phyloP scores from a whole-genome alignment of 176 grass and related monocot species.

The Alloteropsis semialata region DNA sequence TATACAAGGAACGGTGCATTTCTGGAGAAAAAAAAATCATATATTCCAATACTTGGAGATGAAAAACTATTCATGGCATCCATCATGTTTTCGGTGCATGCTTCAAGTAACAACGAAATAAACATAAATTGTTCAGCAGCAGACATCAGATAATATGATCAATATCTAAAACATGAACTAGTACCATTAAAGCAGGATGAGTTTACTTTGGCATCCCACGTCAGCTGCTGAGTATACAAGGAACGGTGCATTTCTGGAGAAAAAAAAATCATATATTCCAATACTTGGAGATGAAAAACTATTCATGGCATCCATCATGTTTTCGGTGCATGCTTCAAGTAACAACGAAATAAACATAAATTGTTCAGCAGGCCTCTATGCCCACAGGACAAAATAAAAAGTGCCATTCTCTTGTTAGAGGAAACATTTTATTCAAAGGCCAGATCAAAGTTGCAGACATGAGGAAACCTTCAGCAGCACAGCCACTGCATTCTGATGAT shows the following conservation, averaged over 20 bases:
- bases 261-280: neutral
- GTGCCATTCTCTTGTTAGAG: slow-evolving; percentile 29
- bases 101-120: slow-evolving; percentile 27
- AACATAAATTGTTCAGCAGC: slow-evolving; percentile 15
- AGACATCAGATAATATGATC: no score
- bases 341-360: slow-evolving; percentile 32
- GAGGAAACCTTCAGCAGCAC: slow-evolving; percentile 17
- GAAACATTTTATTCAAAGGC: slow-evolving; percentile 54
- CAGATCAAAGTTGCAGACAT: slow-evolving; percentile 43
- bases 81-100: slow-evolving; percentile 27
- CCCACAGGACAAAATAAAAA: slow-evolving; percentile 41
- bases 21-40: neutral
- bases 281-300: slow-evolving; percentile 13
- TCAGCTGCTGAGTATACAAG: neutral
- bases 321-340: slow-evolving; percentile 10
- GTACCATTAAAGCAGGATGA: no score
- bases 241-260: neutral
- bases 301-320: slow-evolving; percentile 19
- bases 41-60: neutral
- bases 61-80: slow-evolving; percentile 21
- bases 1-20: neutral
- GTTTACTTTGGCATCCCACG: neutral
- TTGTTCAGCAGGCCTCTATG: slow-evolving; percentile 22
- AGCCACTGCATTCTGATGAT: slow-evolving; percentile 13
- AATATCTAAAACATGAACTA: no score